These are phyloP conservation scores for Xylariaceae sp. DNA, from an alignment of 2,329 filamentous ascomycete species.

Conservation along the genomic window DNA sequence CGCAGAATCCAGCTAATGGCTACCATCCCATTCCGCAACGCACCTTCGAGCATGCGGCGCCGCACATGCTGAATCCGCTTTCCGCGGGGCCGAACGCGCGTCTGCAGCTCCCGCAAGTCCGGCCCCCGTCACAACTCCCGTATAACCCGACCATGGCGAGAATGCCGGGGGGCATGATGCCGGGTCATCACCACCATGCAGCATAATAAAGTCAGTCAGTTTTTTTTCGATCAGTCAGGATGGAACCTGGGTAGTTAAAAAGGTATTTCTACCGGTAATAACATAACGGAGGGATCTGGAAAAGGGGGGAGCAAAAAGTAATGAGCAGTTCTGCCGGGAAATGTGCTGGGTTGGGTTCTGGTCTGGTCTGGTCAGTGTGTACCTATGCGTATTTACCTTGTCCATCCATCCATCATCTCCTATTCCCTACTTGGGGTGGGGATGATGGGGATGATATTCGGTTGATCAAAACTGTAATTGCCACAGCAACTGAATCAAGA, in stretches of 20 bases:
- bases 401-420: not conserved
- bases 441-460: too few species aligned
- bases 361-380: not conserved
- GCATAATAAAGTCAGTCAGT: not conserved
- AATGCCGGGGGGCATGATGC: slow-evolving; percentile 4
- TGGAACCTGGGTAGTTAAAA: not conserved
- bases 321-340: not conserved
- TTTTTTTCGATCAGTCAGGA: not conserved
- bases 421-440: too few species aligned
- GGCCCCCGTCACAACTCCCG: not conserved
- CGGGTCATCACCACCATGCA: slow-evolving; percentile 1
- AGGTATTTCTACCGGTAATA: not conserved
- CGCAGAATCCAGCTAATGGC: not conserved
- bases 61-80: not conserved
- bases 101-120: slow-evolving; percentile 8
- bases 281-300: not conserved
- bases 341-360: not conserved
- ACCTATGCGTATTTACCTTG: not conserved
- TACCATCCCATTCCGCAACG: not conserved
- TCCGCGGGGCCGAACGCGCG: not conserved
- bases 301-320: not conserved
- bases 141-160: slow-evolving; percentile 7
- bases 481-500: too few species aligned
- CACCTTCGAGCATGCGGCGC: not conserved
- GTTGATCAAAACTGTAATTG: too few species aligned